Conservation (phyloP, 345 rosid species). For the Citrus reticulata region DNA sequence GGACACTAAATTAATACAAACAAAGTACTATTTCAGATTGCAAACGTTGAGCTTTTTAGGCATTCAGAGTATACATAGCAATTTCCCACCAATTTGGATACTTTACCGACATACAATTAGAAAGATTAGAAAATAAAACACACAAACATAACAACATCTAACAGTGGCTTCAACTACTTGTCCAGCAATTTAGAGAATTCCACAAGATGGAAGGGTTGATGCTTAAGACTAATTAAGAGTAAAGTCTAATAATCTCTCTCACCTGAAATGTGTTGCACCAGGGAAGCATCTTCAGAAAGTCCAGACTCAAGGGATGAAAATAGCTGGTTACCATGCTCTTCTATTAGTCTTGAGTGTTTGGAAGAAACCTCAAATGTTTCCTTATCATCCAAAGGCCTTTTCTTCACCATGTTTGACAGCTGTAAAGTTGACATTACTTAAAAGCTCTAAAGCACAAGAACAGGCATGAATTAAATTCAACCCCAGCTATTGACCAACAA, state of each 20-base stretch:
- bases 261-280: conserved; percentile 28
- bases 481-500: not conserved
- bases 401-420: conserved; percentile 40
- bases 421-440: not conserved
- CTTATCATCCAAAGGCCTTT: conserved; percentile 43
- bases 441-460: not conserved
- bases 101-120: not conserved
- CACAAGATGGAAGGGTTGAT: not conserved
- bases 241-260: conserved; percentile 5
- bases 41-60: not conserved
- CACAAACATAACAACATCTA: not conserved
- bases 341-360: conserved; percentile 38
- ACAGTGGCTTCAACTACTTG: not conserved
- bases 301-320: conserved; percentile 22
- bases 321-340: conserved; percentile 19
- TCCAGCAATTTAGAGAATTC: not conserved
- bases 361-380: conserved; percentile 26
- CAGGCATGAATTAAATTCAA: not conserved
- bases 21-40: not conserved
- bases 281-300: conserved; percentile 15
- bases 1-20: not conserved
- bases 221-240: not conserved
- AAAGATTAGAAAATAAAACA: not conserved
- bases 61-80: not conserved
- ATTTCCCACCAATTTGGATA: not conserved